These are phyloP conservation scores for Viola pubescens DNA, from an alignment of 441 rosid species.

Conservation along the genomic window DNA sequence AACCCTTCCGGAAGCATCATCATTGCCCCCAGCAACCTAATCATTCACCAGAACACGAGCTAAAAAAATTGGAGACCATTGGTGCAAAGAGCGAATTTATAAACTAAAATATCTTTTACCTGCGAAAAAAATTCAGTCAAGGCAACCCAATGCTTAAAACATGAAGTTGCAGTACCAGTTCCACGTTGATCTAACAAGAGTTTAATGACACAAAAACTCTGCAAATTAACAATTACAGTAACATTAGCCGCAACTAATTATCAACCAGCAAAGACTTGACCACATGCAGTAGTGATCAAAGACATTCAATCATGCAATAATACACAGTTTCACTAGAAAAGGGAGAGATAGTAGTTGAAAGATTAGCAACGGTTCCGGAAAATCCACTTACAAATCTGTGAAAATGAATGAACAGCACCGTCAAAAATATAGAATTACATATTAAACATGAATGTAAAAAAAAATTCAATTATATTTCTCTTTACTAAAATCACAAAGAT, in stretches of 20 bases:
- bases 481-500: too few species aligned
- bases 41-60: slow-evolving; percentile 9
- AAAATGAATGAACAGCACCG: too few species aligned
- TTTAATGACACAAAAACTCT: slow-evolving; percentile 71
- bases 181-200: slow-evolving; percentile 47
- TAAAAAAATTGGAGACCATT: not conserved
- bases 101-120: slow-evolving; percentile 37
- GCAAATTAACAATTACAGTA: slow-evolving; percentile 22
- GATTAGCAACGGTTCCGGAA: too few species aligned
- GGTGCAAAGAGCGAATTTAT: not conserved
- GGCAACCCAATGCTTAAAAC: slow-evolving; percentile 81
- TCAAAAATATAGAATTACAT: too few species aligned
- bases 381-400: too few species aligned
- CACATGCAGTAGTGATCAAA: not conserved
- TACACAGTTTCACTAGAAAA: not conserved
- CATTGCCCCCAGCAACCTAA: slow-evolving; percentile 59
- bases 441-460: slow-evolving; percentile 3
- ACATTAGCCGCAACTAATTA: slow-evolving; percentile 3
- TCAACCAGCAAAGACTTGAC: not conserved
- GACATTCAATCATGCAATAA: not conserved
- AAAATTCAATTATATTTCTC: too few species aligned
- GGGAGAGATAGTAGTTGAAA: too few species aligned
- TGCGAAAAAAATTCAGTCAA: slow-evolving; percentile 67
- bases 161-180: slow-evolving; percentile 38
- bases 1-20: slow-evolving; percentile 62